These are phyloP conservation scores for Daldinia sp. DNA, from an alignment of 2,329 filamentous ascomycete genomes.

Conservation along the genomic window DNA sequence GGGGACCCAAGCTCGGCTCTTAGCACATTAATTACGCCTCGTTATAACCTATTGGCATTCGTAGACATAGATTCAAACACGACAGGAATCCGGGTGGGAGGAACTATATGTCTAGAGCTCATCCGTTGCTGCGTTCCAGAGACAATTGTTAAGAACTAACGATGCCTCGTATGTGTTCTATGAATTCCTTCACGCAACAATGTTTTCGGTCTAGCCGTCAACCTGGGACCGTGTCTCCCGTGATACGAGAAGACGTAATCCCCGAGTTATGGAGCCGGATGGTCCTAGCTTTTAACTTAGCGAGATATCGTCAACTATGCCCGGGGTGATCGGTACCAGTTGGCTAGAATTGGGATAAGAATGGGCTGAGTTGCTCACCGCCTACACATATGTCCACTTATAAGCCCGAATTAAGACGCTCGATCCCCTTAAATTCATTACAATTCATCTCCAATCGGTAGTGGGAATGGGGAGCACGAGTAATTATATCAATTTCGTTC, in stretches of 20 bases:
- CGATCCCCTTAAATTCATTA: background rate
- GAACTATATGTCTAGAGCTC: no score
- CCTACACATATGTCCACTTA: background rate
- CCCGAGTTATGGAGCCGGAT: background rate
- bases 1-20: background rate
- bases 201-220: background rate
- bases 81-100: no score
- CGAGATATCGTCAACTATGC: slow-evolving; percentile 1
- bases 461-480: background rate
- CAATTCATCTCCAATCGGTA: background rate
- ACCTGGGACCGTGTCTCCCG: background rate
- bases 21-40: background rate
- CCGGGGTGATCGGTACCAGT: background rate
- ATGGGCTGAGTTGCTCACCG: slow-evolving; percentile 1
- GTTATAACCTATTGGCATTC: no score
- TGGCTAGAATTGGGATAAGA: background rate
- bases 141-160: background rate
- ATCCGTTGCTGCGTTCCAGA: no score
- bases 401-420: background rate
- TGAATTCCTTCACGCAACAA: background rate
- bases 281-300: slow-evolving; percentile 1
- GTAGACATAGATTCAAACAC: no score
- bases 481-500: slow-evolving; percentile 10
- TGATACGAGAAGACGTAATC: background rate
- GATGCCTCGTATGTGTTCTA: background rate